Conservation (phyloP, 371 early-diverging fungal species). For the Dichotomocladium elegans region DNA sequence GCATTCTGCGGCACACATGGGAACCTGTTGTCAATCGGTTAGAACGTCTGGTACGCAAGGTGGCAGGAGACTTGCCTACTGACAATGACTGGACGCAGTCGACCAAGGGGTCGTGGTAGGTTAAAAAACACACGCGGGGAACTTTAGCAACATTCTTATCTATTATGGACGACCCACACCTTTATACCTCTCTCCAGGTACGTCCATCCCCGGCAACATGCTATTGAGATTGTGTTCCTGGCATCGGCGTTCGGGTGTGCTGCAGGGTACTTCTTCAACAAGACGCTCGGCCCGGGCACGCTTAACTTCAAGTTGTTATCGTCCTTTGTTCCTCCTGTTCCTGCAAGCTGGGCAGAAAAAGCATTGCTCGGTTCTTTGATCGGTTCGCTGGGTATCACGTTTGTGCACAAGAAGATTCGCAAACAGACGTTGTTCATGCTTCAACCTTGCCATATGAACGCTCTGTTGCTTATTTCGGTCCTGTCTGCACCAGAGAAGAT, state of each 20-base stretch:
- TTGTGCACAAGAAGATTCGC: slow-evolving; percentile 45
- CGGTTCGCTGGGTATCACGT: slow-evolving; percentile 39
- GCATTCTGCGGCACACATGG: slow-evolving; percentile 11
- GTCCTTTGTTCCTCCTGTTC: slow-evolving; percentile 28
- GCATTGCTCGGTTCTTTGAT: slow-evolving; percentile 31
- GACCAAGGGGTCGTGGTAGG: slow-evolving; percentile 52
- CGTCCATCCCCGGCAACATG: slow-evolving; percentile 57
- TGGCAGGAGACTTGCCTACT: slow-evolving; percentile 51
- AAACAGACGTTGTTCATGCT: slow-evolving; percentile 51
- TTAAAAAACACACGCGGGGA: not conserved
- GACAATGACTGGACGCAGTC: slow-evolving; percentile 56
- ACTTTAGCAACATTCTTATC: not conserved
- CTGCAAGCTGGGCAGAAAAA: slow-evolving; percentile 40
- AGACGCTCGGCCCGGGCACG: slow-evolving; percentile 43
- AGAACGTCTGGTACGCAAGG: slow-evolving; percentile 29
- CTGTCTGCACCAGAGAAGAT: slow-evolving; percentile 45
- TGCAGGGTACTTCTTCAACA: slow-evolving; percentile 34
- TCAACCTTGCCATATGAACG: slow-evolving; percentile 67
- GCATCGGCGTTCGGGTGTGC: slow-evolving; percentile 42
- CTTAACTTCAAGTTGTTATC: slow-evolving; percentile 22
- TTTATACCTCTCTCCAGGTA: slow-evolving; percentile 33
- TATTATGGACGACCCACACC: not conserved
- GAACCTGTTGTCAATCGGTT: slow-evolving; percentile 26
- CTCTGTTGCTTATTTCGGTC: slow-evolving; percentile 45
- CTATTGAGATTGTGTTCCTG: slow-evolving; percentile 48